Conservation (phyloP, 192 early-diverging fungal species). For the Linnemannia schmuckeri region DNA sequence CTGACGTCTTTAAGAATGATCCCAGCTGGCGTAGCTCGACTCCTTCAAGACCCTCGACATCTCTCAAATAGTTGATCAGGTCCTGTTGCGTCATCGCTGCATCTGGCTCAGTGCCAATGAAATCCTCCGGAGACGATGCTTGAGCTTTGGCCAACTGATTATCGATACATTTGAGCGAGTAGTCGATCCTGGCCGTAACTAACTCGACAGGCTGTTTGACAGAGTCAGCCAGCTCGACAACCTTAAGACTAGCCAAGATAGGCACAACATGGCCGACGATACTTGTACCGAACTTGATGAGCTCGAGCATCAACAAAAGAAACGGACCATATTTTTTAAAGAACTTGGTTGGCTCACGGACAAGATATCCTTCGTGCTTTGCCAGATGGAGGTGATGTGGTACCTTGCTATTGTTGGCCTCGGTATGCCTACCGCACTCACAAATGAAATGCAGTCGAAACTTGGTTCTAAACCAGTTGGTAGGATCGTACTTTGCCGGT, state of each 20-base stretch:
- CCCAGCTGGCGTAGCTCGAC: conserved; percentile 26
- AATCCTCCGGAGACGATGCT: not conserved
- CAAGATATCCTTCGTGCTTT: conserved; percentile 3
- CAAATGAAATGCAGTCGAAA: conserved; percentile 7
- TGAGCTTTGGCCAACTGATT: not conserved
- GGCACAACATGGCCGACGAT: not conserved
- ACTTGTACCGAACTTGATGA: not conserved
- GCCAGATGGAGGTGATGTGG: conserved; percentile 10
- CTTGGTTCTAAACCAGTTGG: not conserved
- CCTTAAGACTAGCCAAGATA: not conserved
- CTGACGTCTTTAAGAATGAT: conserved; percentile 5
- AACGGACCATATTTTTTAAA: conserved; percentile 5
- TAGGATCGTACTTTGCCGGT: not conserved
- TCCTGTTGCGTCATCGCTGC: conserved; percentile 5
- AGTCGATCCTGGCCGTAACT: not conserved
- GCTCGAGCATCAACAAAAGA: not conserved
- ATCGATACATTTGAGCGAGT: not conserved
- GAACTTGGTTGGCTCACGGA: conserved; percentile 8
- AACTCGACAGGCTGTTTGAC: not conserved
- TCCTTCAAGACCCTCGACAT: conserved; percentile 28
- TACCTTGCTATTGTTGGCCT: not conserved
- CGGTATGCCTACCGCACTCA: conserved; percentile 11
- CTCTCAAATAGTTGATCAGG: conserved; percentile 2
- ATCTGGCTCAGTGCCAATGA: not conserved
- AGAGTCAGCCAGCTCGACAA: conserved; percentile 8